Evolutionary conservation across 495 filamentous ascomycete genomes (phyloP).

Genomic region (Hypoxylon fragiforme): DNA sequence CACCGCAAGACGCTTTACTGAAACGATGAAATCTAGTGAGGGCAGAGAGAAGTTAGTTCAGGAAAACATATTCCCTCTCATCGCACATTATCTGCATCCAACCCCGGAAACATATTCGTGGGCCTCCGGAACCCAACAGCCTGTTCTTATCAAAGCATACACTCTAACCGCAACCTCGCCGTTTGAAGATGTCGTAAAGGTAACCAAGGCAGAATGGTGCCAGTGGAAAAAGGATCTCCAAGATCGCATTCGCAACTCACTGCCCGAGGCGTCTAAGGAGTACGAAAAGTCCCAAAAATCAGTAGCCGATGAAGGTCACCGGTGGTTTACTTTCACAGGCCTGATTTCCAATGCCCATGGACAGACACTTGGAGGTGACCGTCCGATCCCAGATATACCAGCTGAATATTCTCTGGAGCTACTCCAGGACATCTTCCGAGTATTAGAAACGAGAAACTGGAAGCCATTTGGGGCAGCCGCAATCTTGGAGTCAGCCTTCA

Average conservation of each 20-base stretch:
- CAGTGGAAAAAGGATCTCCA: constrained; percentile 58
- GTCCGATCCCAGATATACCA: constrained; percentile 37
- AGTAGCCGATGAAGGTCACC: constrained; percentile 60
- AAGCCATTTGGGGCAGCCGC: constrained; percentile 82
- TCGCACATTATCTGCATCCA: constrained; percentile 45
- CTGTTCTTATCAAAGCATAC: constrained; percentile 41
- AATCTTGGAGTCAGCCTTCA: constrained; percentile 54
- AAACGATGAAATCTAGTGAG: constrained; percentile 28
- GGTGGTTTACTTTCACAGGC: constrained; percentile 64
- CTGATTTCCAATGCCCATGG: constrained; percentile 45
- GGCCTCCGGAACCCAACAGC: constrained; percentile 37
- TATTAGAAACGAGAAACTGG: constrained; percentile 62
- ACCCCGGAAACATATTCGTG: constrained; percentile 40
- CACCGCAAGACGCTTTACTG: constrained; percentile 53
- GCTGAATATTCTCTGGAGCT: constrained; percentile 33
- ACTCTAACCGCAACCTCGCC: constrained; percentile 34
- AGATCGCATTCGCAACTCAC: constrained; percentile 66
- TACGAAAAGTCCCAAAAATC: constrained; percentile 69
- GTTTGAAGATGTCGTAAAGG: constrained; percentile 45
- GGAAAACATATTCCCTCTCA: constrained; percentile 46
- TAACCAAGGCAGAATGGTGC: constrained; percentile 52
- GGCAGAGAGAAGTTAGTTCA: constrained; percentile 46
- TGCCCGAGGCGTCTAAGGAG: constrained; percentile 77
- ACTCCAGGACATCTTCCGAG: constrained; percentile 37
- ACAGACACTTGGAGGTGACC: constrained; percentile 21